Conservation (phyloP, 2,329 filamentous ascomycete species). For the Diaporthe longicolla region DNA sequence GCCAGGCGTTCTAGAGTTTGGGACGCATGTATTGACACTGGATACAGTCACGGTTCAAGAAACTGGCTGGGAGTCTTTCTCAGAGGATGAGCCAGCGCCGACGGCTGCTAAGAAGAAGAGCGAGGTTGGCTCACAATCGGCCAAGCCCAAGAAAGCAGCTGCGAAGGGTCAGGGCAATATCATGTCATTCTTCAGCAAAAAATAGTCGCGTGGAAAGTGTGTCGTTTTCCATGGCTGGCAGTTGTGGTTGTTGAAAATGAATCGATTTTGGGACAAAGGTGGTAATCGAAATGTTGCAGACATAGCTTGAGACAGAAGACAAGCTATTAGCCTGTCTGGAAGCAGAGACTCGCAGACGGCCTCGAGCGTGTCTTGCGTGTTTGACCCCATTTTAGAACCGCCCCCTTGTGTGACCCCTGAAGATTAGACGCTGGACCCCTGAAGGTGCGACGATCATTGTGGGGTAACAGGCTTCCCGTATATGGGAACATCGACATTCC, state of each 20-base stretch:
- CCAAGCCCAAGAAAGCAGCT: conserved; percentile 68
- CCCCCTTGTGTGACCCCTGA: conserved; percentile 17
- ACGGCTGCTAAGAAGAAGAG: conserved; percentile 60
- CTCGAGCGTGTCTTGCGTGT: conserved; percentile 3
- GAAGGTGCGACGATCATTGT: conserved; percentile 9
- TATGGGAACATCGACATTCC: conserved; percentile 19
- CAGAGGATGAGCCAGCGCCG: conserved; percentile 82
- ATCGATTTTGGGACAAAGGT: background rate
- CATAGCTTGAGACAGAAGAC: conserved; percentile 2
- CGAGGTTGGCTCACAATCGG: conserved; percentile 62
- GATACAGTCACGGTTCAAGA: conserved; percentile 87
- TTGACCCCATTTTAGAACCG: conserved; percentile 18
- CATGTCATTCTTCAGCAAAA: conserved; percentile 93
- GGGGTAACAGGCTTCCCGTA: conserved; percentile 27
- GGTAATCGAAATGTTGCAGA: background rate
- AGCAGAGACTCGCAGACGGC: background rate
- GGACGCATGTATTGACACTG: conserved; percentile 29
- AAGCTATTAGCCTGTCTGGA: conserved; percentile 7
- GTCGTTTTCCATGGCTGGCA: background rate
- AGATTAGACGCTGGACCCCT: conserved; percentile 31
- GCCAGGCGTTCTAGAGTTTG: conserved; percentile 1
- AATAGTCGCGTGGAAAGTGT: conserved; percentile 57
- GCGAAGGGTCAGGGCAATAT: conserved; percentile 83
- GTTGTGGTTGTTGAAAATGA: background rate
- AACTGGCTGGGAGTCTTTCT: conserved; percentile 90